Evolutionary conservation across 495 filamentous ascomycete genomes (phyloP).

Genomic region (Articulospora tetracladia): DNA sequence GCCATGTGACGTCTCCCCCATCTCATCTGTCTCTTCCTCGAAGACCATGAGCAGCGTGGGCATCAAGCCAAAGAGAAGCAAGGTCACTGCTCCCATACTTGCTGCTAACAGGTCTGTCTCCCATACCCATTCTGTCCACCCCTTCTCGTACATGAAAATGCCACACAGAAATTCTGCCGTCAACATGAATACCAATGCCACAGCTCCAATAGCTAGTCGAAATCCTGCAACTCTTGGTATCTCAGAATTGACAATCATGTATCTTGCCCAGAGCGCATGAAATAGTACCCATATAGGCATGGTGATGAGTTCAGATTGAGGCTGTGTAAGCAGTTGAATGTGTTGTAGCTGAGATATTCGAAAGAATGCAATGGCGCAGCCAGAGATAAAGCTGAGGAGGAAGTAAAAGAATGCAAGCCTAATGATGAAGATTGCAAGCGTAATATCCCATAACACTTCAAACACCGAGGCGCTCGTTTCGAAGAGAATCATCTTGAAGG

Average conservation of each 20-base stretch:
- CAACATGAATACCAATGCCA: conserved; percentile 18
- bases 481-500: conserved; percentile 21
- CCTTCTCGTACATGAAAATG: conserved; percentile 13
- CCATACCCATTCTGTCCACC: conserved; percentile 8
- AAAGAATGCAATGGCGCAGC: conserved; percentile 6
- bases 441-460: conserved; percentile 22
- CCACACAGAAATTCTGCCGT: conserved; percentile 7
- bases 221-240: conserved; percentile 14
- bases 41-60: conserved; percentile 14
- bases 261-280: conserved; percentile 10
- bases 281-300: conserved; percentile 8
- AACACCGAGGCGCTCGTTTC: conserved; percentile 17
- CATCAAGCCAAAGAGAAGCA: conserved; percentile 20
- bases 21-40: conserved; percentile 13
- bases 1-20: conserved; percentile 15
- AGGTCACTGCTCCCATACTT: neutral
- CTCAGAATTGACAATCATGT: conserved; percentile 13
- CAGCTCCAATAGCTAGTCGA: conserved; percentile 11
- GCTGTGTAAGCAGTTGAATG: conserved; percentile 8
- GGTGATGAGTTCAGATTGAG: conserved; percentile 1
- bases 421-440: conserved; percentile 24
- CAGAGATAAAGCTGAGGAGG: conserved; percentile 14
- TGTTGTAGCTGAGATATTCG: conserved; percentile 4
- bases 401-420: conserved; percentile 20
- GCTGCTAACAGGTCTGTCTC: conserved; percentile 11